Conservation (phyloP, 169 alveolate genomes). For the Plasmodium adleri region DNA sequence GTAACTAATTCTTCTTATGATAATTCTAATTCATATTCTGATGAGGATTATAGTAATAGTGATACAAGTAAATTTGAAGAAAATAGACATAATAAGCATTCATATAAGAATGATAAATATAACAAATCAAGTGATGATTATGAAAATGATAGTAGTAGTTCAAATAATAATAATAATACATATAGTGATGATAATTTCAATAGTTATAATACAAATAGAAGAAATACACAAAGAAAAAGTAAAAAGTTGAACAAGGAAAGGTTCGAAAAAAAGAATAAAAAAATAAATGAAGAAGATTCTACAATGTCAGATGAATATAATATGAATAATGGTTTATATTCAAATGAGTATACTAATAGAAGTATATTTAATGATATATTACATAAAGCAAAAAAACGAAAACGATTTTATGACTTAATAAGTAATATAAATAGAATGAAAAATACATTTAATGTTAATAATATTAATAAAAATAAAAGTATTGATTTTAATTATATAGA, state of each 20-base stretch:
- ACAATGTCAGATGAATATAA: constrained; percentile 8
- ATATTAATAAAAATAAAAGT: constrained; percentile 40
- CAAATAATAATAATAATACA: background rate
- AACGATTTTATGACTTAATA: constrained; percentile 41
- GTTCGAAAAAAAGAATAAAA: background rate
- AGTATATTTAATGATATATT: constrained; percentile 53
- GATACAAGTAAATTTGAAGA: background rate
- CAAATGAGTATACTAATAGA: constrained; percentile 29
- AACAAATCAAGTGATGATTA: background rate
- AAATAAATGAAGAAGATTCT: background rate
- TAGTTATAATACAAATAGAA: background rate
- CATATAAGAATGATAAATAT: too few species aligned
- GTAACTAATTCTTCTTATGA: too few species aligned
- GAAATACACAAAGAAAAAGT: background rate
- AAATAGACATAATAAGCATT: background rate
- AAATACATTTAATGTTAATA: constrained; percentile 41
- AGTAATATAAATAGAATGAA: constrained; percentile 39
- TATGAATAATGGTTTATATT: constrained; percentile 7
- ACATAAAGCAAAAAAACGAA: constrained; percentile 48
- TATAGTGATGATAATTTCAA: background rate
- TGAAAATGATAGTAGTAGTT: background rate
- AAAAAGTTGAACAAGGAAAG: background rate
- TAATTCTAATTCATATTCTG: background rate
- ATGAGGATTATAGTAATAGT: background rate
- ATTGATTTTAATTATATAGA: constrained; percentile 47